phyloP scores from a whole-genome alignment of 371 early-diverging fungal species.

The Rhizopus delemar region DNA sequence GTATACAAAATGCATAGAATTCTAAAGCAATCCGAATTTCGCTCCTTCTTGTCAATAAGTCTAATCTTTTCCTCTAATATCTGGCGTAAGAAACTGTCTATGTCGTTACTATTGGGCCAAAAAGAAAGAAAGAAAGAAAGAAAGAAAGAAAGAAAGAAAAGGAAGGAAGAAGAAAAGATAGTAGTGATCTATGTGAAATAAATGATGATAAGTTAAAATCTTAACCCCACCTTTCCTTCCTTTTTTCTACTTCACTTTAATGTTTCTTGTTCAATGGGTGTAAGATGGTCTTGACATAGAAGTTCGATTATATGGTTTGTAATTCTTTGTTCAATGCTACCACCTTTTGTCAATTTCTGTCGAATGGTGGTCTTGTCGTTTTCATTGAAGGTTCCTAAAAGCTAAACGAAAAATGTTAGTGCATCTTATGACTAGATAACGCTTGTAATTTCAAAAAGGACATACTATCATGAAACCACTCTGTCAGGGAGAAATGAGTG shows the following conservation, averaged over 20 bases:
- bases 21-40: no score
- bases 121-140: no score
- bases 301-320: not conserved
- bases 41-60: no score
- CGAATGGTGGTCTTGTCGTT: not conserved
- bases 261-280: not conserved
- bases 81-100: no score
- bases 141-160: no score
- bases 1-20: no score
- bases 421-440: not conserved
- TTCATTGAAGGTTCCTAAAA: not conserved
- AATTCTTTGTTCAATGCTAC: not conserved
- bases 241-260: not conserved
- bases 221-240: not conserved
- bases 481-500: conserved; percentile 6
- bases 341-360: not conserved
- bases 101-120: no score
- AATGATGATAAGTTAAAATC: not conserved
- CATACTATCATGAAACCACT: conserved; percentile 6
- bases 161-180: not conserved
- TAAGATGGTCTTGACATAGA: not conserved
- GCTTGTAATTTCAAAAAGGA: not conserved
- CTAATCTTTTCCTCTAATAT: no score
- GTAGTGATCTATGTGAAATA: not conserved
- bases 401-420: not conserved